Percentiles rank a stretch among this genome's conserved stretches.
Conservation (phyloP, 2,329 filamentous ascomycete genomes). For the Fusarium pininemorale region DNA sequence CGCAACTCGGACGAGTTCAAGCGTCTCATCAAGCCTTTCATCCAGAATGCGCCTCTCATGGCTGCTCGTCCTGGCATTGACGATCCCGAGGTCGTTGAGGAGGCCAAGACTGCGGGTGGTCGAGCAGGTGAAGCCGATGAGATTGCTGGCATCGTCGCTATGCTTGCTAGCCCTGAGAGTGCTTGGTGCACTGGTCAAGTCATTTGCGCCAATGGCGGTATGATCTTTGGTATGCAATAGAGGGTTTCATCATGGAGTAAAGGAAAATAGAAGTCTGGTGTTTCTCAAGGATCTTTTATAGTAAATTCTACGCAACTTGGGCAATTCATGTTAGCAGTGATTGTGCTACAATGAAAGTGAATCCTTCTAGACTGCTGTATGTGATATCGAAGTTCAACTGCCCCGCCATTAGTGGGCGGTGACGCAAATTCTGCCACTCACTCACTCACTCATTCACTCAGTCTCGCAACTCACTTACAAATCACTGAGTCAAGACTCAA, state of each 20-base stretch:
- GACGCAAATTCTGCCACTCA: conserved; percentile 42
- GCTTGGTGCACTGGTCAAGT: conserved; percentile 43
- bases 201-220: conserved; percentile 43
- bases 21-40: conserved; percentile 42
- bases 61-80: conserved; percentile 37
- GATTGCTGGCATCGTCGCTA: conserved; percentile 39
- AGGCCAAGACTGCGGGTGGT: conserved; percentile 40
- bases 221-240: conserved; percentile 44
- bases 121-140: conserved; percentile 42
- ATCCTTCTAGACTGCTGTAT: neutral
- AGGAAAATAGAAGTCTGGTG: conserved; percentile 2
- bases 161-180: conserved; percentile 41
- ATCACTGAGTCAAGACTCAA: conserved; percentile 16
- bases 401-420: conserved; percentile 42
- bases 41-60: conserved; percentile 43
- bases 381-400: conserved; percentile 2
- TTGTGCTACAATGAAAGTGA: neutral
- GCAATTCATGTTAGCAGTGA: neutral
- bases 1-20: conserved; percentile 44
- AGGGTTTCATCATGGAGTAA: neutral
- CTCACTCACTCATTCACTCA: conserved; percentile 12
- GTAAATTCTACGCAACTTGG: neutral
- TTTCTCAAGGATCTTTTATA: conserved; percentile 15
- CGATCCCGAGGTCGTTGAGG: conserved; percentile 39
- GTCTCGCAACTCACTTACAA: conserved; percentile 31